Conservation (phyloP, 1,284 basidiomycete species). For the Rhodotorula sp. region DNA sequence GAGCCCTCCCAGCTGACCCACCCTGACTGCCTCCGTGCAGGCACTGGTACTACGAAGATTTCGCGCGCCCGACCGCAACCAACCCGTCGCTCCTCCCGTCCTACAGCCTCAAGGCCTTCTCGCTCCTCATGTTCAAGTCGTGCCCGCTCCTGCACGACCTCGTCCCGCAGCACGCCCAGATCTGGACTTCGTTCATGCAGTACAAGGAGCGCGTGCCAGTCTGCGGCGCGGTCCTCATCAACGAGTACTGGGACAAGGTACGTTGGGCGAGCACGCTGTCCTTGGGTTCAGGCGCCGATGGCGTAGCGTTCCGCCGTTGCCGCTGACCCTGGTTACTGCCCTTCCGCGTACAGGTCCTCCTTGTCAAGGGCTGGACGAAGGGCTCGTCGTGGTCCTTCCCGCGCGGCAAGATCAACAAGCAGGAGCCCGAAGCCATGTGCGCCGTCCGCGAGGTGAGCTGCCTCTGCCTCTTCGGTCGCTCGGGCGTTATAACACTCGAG, state of each 20-base stretch:
- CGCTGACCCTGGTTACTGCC: background rate
- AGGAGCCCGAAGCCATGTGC: slow-evolving; percentile 78
- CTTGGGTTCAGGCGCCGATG: too few relatives aligned
- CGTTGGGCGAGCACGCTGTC: slow-evolving; percentile 33
- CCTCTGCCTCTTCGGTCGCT: background rate
- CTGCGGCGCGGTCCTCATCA: slow-evolving; percentile 96
- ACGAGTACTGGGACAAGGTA: slow-evolving; percentile 88
- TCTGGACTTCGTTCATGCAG: slow-evolving; percentile 67
- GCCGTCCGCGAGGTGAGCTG: slow-evolving; percentile 80
- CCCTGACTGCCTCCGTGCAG: slow-evolving; percentile 54
- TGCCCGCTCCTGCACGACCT: slow-evolving; percentile 72
- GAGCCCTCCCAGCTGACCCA: too few relatives aligned
- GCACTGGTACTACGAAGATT: slow-evolving; percentile 99
- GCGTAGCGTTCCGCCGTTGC: background rate
- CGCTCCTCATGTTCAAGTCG: slow-evolving; percentile 82
- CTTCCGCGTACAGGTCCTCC: slow-evolving; percentile 64
- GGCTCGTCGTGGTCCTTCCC: slow-evolving; percentile 98
- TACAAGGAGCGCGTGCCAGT: slow-evolving; percentile 98
- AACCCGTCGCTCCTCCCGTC: slow-evolving; percentile 80
- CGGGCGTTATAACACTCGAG: too few relatives aligned
- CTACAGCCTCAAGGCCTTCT: slow-evolving; percentile 86
- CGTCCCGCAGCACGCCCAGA: slow-evolving; percentile 37
- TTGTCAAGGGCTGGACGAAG: slow-evolving; percentile 97
- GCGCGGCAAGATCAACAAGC: slow-evolving; percentile 97
- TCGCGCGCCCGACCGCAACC: slow-evolving; percentile 74